These are phyloP conservation scores for Gastrodia elata DNA, from an alignment of 106 monocot species.

Conservation along the genomic window DNA sequence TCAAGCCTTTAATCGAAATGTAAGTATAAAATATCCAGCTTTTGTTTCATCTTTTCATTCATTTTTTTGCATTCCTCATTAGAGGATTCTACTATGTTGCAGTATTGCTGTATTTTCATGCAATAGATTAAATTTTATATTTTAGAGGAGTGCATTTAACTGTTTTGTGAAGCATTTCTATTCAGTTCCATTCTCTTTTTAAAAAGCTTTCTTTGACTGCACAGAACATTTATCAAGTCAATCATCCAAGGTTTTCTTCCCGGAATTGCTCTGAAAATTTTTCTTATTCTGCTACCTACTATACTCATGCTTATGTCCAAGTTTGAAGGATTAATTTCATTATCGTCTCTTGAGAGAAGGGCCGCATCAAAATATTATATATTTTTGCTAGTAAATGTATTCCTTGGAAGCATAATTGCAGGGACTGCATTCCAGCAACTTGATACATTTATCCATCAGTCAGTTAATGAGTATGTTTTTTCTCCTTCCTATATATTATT, in stretches of 20 bases:
- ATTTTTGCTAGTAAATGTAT: slow-evolving; percentile 57
- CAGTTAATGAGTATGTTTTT: slow-evolving; percentile 40
- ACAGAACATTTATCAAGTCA: slow-evolving; percentile 41
- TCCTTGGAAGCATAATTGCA: slow-evolving; percentile 46
- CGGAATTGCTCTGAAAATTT: slow-evolving; percentile 62
- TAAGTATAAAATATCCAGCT: slow-evolving; percentile 15
- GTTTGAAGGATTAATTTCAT: slow-evolving; percentile 44
- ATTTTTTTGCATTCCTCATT: not conserved
- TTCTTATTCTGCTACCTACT: slow-evolving; percentile 49
- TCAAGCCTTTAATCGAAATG: slow-evolving; percentile 45
- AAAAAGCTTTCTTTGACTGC: not conserved
- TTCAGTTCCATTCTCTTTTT: not conserved
- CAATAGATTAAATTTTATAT: not conserved
- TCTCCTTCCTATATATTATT: slow-evolving; percentile 3
- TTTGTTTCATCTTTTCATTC: not conserved
- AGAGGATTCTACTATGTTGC: not conserved
- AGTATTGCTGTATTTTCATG: not conserved
- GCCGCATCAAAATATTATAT: slow-evolving; percentile 52
- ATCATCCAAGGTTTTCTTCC: slow-evolving; percentile 62
- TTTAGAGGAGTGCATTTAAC: not conserved
- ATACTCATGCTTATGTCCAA: slow-evolving; percentile 69
- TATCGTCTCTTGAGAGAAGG: slow-evolving; percentile 50
- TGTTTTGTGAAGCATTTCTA: not conserved
- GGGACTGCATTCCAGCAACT: slow-evolving; percentile 59
- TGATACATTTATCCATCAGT: slow-evolving; percentile 34